These are phyloP conservation scores for Tilletia caries DNA, from an alignment of 1,284 basidiomycete species.

Conservation along the genomic window DNA sequence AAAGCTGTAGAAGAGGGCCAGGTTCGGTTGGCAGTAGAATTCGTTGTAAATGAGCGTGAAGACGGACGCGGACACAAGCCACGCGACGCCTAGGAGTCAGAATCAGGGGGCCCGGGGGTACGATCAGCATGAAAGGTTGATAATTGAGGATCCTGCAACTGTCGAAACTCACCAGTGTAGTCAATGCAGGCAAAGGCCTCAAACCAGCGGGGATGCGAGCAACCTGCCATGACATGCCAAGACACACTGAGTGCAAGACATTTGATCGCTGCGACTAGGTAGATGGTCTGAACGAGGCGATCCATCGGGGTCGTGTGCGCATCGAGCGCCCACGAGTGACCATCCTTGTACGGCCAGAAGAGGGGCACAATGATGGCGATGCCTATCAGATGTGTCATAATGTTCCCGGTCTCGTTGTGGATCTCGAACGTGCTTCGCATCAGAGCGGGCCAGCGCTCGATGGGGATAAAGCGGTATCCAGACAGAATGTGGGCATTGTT, in stretches of 20 bases:
- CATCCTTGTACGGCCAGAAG: conserved; percentile 37
- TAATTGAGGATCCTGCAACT: no score
- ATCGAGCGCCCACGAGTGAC: conserved; percentile 35
- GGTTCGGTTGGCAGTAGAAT: conserved; percentile 53
- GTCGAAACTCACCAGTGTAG: conserved; percentile 41
- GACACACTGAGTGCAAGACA: conserved; percentile 46
- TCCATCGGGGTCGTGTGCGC: conserved; percentile 48
- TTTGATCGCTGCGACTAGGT: conserved; percentile 50
- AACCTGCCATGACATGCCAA: conserved; percentile 53
- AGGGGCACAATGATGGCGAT: conserved; percentile 40
- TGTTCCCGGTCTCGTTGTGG: conserved; percentile 54
- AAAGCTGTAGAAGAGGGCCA: conserved; percentile 44
- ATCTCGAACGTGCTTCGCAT: conserved; percentile 47
- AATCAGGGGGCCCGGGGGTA: no score
- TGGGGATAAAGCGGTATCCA: conserved; percentile 52
- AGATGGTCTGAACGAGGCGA: conserved; percentile 47
- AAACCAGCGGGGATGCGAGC: conserved; percentile 44
- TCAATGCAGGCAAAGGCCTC: conserved; percentile 51
- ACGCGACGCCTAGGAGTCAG: conserved; percentile 13
- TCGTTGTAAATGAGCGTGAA: conserved; percentile 51
- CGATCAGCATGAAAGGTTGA: no score
- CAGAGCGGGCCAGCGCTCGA: conserved; percentile 37
- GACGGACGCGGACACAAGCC: conserved; percentile 50
- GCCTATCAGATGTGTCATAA: conserved; percentile 49
- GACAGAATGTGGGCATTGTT: conserved; percentile 52